A percentile compares a stretch with the other conserved stretches of the same genome.
These are phyloP conservation scores for Marsdenia floribunda DNA, from an alignment of 257 asterid genomes.

Conservation along the genomic window DNA sequence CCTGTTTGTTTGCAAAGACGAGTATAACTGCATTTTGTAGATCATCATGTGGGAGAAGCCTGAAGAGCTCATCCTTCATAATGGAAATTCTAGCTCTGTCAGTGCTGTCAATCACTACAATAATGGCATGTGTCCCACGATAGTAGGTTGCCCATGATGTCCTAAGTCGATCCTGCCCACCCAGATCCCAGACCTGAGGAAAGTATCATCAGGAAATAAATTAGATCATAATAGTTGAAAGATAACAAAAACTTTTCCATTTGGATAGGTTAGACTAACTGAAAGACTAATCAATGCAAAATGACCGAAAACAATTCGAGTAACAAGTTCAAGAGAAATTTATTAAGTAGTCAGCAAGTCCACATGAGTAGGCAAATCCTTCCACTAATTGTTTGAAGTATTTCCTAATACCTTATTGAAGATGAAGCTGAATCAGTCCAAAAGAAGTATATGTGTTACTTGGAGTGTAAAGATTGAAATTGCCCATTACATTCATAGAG, in stretches of 20 bases:
- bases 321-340: neutral
- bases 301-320: neutral
- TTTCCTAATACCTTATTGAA: neutral
- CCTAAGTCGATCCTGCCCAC: conserved; percentile 92
- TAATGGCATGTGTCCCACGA: conserved; percentile 91
- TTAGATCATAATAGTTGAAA: neutral
- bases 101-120: conserved; percentile 89
- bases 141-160: conserved; percentile 95
- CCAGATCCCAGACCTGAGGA: conserved; percentile 92
- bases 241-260: neutral
- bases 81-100: conserved; percentile 88
- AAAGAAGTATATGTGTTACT: neutral
- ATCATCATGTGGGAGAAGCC: conserved; percentile 84
- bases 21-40: conserved; percentile 76
- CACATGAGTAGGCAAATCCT: neutral
- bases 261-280: neutral
- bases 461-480: neutral
- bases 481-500: neutral
- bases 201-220: conserved; percentile 8
- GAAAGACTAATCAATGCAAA: neutral
- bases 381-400: neutral
- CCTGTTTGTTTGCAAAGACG: conserved; percentile 92
- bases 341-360: neutral
- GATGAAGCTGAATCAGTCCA: neutral
- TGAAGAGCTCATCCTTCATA: conserved; percentile 85